Evolutionary conservation across 352 stramenopile genomes (phyloP).

Genomic region (Phytophthora pluvialis): DNA sequence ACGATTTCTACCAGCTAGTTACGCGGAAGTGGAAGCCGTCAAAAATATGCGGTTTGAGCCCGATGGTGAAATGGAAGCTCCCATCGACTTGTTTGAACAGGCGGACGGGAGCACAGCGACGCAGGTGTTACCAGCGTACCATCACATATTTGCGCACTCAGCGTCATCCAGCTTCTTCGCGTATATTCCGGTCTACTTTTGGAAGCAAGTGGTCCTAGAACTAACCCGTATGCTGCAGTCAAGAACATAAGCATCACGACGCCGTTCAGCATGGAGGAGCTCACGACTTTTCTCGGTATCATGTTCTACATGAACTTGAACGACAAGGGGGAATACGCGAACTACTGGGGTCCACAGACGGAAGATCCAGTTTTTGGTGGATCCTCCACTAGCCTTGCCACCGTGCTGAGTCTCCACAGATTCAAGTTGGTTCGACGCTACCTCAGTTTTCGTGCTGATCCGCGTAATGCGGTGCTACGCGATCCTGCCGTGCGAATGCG

Average conservation of each 20-base stretch:
- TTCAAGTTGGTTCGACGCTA: conserved; percentile 23
- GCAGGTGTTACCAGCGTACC: not conserved
- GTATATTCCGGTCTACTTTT: conserved; percentile 3
- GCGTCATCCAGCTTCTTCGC: conserved; percentile 11
- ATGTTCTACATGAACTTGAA: conserved; percentile 24
- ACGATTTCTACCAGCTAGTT: conserved; percentile 2
- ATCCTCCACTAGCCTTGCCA: conserved; percentile 2
- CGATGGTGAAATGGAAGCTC: conserved; percentile 2
- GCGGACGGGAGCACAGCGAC: conserved; percentile 1
- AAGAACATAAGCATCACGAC: conserved; percentile 8
- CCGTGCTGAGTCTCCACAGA: conserved; percentile 3
- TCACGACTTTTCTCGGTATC: conserved; percentile 15
- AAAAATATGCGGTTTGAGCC: conserved; percentile 9
- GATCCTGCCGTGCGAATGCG: conserved; percentile 29
- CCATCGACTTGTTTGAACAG: conserved; percentile 6
- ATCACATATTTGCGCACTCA: conserved; percentile 11
- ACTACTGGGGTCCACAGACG: too few relatives aligned
- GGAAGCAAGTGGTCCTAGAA: conserved; percentile 11
- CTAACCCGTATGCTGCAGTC: conserved; percentile 7
- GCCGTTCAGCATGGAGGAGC: conserved; percentile 12
- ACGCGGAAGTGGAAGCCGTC: conserved; percentile 11
- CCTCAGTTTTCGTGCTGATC: conserved; percentile 8
- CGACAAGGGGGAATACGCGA: conserved; percentile 11
- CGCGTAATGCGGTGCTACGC: not conserved
- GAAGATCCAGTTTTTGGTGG: conserved; percentile 16